Conservation (phyloP, 441 rosid genomes). For the Syzygium malaccense region DNA sequence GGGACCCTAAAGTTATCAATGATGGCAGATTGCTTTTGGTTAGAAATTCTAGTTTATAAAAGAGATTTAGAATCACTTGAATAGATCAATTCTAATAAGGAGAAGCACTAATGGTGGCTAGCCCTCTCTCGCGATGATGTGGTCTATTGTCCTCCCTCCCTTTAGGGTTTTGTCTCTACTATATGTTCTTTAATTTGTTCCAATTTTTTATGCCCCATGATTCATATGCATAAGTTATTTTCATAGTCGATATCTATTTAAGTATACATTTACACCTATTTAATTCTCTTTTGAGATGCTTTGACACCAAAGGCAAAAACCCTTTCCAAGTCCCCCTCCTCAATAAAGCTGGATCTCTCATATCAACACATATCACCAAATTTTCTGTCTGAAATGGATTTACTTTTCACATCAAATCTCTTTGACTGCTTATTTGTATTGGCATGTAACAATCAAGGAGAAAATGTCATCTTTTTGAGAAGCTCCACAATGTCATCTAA, state of each 20-base stretch:
- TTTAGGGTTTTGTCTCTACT: background rate
- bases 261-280: background rate
- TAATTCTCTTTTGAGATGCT: background rate
- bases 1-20: slow-evolving; percentile 6
- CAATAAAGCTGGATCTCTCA: background rate
- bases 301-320: background rate
- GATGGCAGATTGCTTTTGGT: background rate
- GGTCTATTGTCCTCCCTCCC: background rate
- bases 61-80: background rate
- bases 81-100: background rate
- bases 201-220: background rate
- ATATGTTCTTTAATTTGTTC: background rate
- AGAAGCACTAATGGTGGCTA: background rate
- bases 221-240: background rate
- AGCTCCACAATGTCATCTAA: background rate
- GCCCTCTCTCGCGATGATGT: background rate
- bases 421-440: background rate
- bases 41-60: background rate
- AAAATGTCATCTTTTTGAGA: background rate
- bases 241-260: background rate
- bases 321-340: background rate
- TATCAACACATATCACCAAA: background rate
- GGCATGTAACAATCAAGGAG: background rate
- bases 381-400: background rate
- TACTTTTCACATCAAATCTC: background rate